Evolutionary conservation across 768 basidiomycete genomes (phyloP), one percentile per base, ranked within the genome.

Genomic region (Termitomyces sp.): DNA sequence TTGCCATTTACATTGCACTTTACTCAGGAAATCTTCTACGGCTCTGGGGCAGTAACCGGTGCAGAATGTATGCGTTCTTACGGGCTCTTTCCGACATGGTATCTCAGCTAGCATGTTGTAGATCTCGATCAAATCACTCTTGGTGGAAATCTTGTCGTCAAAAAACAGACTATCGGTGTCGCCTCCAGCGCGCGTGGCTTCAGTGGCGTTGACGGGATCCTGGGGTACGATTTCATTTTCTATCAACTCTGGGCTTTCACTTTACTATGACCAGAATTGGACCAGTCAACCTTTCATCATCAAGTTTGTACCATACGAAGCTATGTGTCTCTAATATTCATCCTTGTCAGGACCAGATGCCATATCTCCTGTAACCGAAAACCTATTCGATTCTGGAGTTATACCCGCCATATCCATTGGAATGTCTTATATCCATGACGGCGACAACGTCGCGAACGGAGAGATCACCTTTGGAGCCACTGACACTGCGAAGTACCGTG

Each of bases 361-460:
- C 38, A 78, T 84, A 22, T 81, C 84, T 9, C 86, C 85, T 12
- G 79, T 87, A 18, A 83, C 79, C n/a, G 81, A 86, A 72, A 87
- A 82, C 69, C 76, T 86, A 13, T 81, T 75, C 69, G 39, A 71
- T 11, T 77, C 84, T 67, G 79, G 81, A 11, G 70, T 70, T 3
- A 86, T 87, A 62, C 51, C 75, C 15, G 65, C 72, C 13, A 71
- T 83, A 63, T 75, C 76, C 4, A 73, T 86, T 58, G 83, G 81
- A 5, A 82, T 85, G 67, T 85, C 76, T 55, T 87, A 79, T 65
- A 69, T 75, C 59, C 85, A 84, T 15, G 79, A 80, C 1, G 55
- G 66, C 9, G 49, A 66, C 12, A 60, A 65, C 8, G 68, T 71
- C 12, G 65, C 73, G 36, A 85, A 86, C 63, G 85, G 85, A 52